Base-by-base conservation (phyloP, 1,284 basidiomycete genomes). In the Moesziomyces sp. region DNA sequence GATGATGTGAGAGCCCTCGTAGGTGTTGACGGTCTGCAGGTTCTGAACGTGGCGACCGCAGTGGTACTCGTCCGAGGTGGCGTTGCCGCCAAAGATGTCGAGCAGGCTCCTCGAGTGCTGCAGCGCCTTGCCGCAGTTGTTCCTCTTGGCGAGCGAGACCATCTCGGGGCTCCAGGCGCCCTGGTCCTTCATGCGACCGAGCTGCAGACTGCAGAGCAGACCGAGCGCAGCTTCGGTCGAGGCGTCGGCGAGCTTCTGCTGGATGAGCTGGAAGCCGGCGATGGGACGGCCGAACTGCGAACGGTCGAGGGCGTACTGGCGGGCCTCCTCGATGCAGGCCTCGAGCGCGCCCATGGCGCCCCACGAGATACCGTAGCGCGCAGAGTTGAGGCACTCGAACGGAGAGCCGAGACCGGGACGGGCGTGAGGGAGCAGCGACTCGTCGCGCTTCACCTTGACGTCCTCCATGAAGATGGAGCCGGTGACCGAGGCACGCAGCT, bases 211-310 rank as follows among this genome's bases (percentile, higher is more conserved):
- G 40, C 80, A 93, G 26, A 91, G 88, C 18, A 95, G 86, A n/a
- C 93, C 94, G 16, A 97, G 86, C 0, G 91, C 89, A 13, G 90
- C 89, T 79, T 96, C 93, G 1, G 91, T 93, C 73, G 92, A 90
- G 16, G 95, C 95, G 76, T 97, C 94, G 2, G 92, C 93, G 19
- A 99, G 88, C 86, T 98, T 99, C 89, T 96, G 96, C 85, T 98
- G 96, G 23, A 98, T 89, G 33, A 86, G 74, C 63, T 99, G 95
- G 89, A 97, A 99, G 3, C 91, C 92, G 1, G 93, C 94, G 5
- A 98, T 88, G 0, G 94, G 94, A 38, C 92, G 90, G 40, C 89
- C 87, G 86, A 98, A 98, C 85, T 98, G 95, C 46, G 91, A 85
- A 26, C 87, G 86, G 58, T 97, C 93, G 24, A 97, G 88, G 1